Base-by-base conservation (phyloP, 2,329 filamentous ascomycete species). In the Boeremia lycopersici region DNA sequence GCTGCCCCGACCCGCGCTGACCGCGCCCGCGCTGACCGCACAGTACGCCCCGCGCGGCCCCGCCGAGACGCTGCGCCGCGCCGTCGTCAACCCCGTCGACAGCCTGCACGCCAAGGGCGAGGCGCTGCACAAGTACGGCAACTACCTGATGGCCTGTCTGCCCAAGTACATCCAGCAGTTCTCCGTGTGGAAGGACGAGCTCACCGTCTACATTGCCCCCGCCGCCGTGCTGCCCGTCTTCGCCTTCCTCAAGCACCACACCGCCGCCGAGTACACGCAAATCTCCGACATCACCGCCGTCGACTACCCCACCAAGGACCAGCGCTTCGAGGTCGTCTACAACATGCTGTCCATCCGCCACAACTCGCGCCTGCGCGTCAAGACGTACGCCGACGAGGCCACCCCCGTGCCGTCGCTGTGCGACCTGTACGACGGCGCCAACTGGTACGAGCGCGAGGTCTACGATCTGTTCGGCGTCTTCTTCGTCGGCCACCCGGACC, bases 141-240 rank as follows among this genome's bases (percentile, higher is more conserved):
- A 96, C 73, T 99, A 96, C 85, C 81, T 99, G 71, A 93, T 99
- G 86, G 93, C 92, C 65, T 96, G 91, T 77, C 79, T 99, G 72
- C 96, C 95, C 69, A 98, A 97, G 83, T 97, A 96, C 79, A 86
- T 99, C 69, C 96, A 99, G 81, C 95, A 99, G 80, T 98, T 98
- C 81, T 96, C 93, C 11, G 93, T 99, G 51, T 99, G 95, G 95
- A 99, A 99, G 81, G 95, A 99, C 75, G 95, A 99, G 79, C 86
- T 99, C 74, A 92, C 89, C 68, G 91, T 97, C 76, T 93, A 96
- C 78, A 95, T 98, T 72, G 83, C 91, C 42, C 95, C 95, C 1
- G 80, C 89, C 33, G 95, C 91, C 65, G 87, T 98, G 67, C 86
- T 97, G 65, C 95, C 95, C 34, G 89, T 96, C 69, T 93, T 99